Evolutionary conservation across 441 rosid species (phyloP).

Genomic region (Corymbia calophylla): DNA sequence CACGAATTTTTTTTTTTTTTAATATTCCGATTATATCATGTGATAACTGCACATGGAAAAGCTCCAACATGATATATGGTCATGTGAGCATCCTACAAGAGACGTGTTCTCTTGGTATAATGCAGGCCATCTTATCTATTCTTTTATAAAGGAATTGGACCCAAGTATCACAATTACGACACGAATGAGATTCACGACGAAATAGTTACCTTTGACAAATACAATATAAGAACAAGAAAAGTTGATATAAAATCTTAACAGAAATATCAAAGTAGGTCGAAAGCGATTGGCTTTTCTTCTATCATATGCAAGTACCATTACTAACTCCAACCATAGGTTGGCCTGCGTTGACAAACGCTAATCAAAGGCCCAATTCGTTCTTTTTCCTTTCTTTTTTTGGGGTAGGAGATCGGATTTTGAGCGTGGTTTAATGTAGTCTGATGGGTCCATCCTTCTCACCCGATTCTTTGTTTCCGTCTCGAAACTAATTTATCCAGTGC

Average conservation of each 20-base stretch:
- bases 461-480: not conserved
- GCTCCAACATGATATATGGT: not conserved
- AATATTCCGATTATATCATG: not conserved
- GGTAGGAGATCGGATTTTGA: not conserved
- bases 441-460: not conserved
- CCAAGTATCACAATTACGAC: not conserved
- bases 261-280: not conserved
- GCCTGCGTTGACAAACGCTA: not conserved
- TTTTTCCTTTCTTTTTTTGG: not conserved
- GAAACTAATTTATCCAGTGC: not conserved
- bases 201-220: not conserved
- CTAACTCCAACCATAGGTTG: not conserved
- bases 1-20: not conserved
- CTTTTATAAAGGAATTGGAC: not conserved
- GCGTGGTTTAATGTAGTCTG: not conserved
- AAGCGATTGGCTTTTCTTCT: not conserved
- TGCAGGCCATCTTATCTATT: fast-evolving
- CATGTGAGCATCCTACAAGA: not conserved
- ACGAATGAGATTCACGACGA: not conserved
- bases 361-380: not conserved
- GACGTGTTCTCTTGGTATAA: fast-evolving
- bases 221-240: not conserved
- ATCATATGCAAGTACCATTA: not conserved
- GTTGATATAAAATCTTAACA: not conserved
- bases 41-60: not conserved